These are phyloP conservation scores for Hymenoscyphus linearis DNA, from an alignment of 2,329 filamentous ascomycete genomes.

Conservation along the genomic window DNA sequence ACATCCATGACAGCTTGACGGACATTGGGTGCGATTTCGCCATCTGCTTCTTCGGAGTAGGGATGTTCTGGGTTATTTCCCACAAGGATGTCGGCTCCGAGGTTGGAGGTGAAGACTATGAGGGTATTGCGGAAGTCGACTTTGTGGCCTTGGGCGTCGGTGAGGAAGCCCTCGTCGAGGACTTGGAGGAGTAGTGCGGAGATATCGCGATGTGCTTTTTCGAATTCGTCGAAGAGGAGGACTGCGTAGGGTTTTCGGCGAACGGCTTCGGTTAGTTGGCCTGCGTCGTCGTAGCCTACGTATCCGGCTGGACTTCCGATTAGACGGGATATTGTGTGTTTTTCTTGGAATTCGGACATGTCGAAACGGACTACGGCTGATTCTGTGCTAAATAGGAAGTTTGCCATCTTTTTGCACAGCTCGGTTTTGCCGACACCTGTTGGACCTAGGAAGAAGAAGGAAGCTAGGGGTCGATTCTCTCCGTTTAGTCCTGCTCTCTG, in stretches of 20 bases:
- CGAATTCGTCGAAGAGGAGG: slow-evolving; percentile 92
- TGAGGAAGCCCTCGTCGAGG: slow-evolving; percentile 92
- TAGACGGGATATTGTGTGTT: slow-evolving; percentile 87
- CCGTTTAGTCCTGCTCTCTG: slow-evolving; percentile 88
- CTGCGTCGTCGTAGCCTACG: slow-evolving; percentile 93
- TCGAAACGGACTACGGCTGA: slow-evolving; percentile 89
- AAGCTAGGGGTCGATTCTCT: slow-evolving; percentile 85
- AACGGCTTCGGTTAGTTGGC: slow-evolving; percentile 92
- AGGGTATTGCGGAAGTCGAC: slow-evolving; percentile 96
- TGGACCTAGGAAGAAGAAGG: slow-evolving; percentile 96
- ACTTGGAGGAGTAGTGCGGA: slow-evolving; percentile 88
- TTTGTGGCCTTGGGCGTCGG: slow-evolving; percentile 91
- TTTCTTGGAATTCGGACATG: slow-evolving; percentile 97
- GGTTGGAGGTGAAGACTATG: slow-evolving; percentile 92
- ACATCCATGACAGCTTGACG: slow-evolving; percentile 84
- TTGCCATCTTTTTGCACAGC: slow-evolving; percentile 91
- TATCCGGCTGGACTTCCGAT: slow-evolving; percentile 91
- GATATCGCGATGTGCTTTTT: slow-evolving; percentile 95
- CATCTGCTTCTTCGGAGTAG: slow-evolving; percentile 56
- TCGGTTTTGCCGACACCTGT: slow-evolving; percentile 98
- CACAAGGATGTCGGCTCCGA: slow-evolving; percentile 87
- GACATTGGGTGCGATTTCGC: slow-evolving; percentile 67
- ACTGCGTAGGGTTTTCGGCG: slow-evolving; percentile 93
- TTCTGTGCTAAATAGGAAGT: slow-evolving; percentile 89
- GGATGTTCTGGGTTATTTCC: slow-evolving; percentile 62